A percentile compares a stretch with the other conserved stretches of the same genome.
Evolutionary conservation across 2,329 filamentous ascomycete species (phyloP).

Genomic region (Ustulina deusta): DNA sequence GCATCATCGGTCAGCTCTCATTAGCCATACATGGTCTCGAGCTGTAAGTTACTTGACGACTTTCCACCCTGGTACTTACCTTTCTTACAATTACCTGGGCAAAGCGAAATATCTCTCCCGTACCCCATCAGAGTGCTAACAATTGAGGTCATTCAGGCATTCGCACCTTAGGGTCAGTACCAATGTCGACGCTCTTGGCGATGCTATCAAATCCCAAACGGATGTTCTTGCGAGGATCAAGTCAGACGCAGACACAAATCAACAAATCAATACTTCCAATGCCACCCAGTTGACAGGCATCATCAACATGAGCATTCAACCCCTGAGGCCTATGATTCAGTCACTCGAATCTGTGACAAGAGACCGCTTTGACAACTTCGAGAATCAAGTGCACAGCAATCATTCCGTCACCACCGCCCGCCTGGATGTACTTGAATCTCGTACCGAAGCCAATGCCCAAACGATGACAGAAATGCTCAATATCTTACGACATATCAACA

Average conservation of each 20-base stretch:
- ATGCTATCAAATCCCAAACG: not conserved
- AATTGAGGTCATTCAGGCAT: not conserved
- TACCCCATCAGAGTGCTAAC: not conserved
- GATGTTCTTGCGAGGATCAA: slow-evolving; percentile 8
- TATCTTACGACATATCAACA: not conserved
- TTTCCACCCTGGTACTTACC: not conserved
- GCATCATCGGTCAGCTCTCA: slow-evolving; percentile 10
- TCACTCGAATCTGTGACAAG: slow-evolving; percentile 1
- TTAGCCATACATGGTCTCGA: slow-evolving; percentile 28
- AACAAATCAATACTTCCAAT: slow-evolving; percentile 8
- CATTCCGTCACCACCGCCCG: not conserved
- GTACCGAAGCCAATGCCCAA: not conserved
- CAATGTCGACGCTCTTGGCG: slow-evolving; percentile 1
- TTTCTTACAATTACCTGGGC: not conserved
- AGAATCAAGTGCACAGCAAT: slow-evolving; percentile 1
- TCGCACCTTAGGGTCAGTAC: not conserved
- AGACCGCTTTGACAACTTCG: not conserved
- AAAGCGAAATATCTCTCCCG: not conserved
- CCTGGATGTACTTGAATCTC: slow-evolving; percentile 9
- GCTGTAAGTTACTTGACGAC: slow-evolving; percentile 18
- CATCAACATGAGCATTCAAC: slow-evolving; percentile 12
- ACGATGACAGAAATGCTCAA: not conserved
- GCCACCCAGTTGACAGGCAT: not conserved
- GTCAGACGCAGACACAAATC: not conserved
- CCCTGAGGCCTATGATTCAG: not conserved